phyloP scores from a whole-genome alignment of 2,329 filamentous ascomycete species.

The Nannizzia gypsea region DNA sequence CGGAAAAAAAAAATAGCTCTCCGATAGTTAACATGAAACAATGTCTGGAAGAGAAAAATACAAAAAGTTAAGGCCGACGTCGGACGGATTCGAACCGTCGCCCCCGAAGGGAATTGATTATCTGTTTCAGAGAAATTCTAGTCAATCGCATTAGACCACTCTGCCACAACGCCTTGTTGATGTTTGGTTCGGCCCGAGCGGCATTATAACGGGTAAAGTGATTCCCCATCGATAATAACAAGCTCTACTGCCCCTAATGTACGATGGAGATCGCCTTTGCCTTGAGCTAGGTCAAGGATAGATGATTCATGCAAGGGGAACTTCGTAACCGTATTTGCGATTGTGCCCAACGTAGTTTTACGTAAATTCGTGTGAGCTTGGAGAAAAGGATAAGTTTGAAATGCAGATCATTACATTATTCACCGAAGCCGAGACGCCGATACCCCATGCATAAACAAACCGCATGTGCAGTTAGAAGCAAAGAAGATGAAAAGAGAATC shows the following conservation, averaged over 20 bases:
- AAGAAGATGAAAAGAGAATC: neutral
- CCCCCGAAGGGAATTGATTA: slow-evolving; percentile 6
- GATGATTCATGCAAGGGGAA: neutral
- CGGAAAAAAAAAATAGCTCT: neutral
- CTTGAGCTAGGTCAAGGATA: neutral
- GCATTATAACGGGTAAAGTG: neutral
- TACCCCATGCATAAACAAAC: neutral
- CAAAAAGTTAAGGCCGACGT: slow-evolving; percentile 1
- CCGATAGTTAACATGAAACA: neutral
- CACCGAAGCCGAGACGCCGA: neutral
- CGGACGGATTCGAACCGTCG: slow-evolving; percentile 5
- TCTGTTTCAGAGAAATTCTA: slow-evolving; percentile 2
- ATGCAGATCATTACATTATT: neutral
- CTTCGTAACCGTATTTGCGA: neutral
- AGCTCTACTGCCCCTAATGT: no score
- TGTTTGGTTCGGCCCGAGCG: neutral
- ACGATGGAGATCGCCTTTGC: neutral
- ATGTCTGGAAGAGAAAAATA: neutral
- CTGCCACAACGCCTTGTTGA: slow-evolving; percentile 7
- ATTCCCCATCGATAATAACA: neutral
- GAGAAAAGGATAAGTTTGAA: neutral
- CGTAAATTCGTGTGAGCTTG: neutral
- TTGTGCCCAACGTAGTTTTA: neutral
- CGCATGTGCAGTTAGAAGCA: neutral
- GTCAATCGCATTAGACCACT: slow-evolving; percentile 8